These are phyloP conservation scores for Multifurca ochricompacta DNA, from an alignment of 768 basidiomycete genomes.

Conservation along the genomic window DNA sequence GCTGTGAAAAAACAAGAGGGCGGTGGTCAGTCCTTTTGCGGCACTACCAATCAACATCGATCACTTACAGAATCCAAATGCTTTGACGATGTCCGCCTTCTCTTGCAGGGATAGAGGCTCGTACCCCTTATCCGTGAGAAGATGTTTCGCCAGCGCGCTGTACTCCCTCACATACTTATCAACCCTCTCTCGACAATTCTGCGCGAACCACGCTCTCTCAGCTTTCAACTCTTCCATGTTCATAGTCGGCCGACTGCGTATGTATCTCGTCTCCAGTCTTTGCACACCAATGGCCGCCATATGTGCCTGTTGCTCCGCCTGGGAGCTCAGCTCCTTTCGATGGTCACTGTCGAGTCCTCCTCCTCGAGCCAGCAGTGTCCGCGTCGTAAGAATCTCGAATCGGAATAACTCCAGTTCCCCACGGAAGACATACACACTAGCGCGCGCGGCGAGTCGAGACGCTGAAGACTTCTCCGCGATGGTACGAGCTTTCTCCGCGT, in stretches of 20 bases:
- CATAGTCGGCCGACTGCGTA: constrained; percentile 22
- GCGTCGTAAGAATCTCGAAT: constrained; percentile 19
- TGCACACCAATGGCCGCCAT: background rate
- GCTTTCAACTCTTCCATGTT: constrained; percentile 12
- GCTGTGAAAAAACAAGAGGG: constrained; percentile 14
- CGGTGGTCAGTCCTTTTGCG: background rate
- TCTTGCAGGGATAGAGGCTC: constrained; percentile 24
- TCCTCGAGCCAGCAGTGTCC: background rate
- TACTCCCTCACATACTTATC: constrained; percentile 23
- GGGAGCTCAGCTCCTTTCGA: background rate
- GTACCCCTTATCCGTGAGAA: constrained; percentile 20
- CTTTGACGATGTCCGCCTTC: constrained; percentile 24
- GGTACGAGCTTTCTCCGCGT: constrained; percentile 23
- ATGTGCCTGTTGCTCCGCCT: background rate
- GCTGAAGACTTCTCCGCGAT: constrained; percentile 25
- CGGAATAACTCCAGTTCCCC: constrained; percentile 26
- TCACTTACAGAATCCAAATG: constrained; percentile 26
- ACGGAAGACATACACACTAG: constrained; percentile 21
- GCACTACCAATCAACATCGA: too few species aligned
- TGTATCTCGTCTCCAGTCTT: constrained; percentile 15
- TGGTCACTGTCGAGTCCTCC: background rate
- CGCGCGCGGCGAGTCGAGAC: constrained; percentile 26
- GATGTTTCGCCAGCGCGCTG: constrained; percentile 17
- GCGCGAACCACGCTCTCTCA: constrained; percentile 25
- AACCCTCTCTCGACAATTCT: constrained; percentile 23